phyloP scores from a whole-genome alignment of 2,329 filamentous ascomycete genomes.

The Chrysoporthe puriensis region DNA sequence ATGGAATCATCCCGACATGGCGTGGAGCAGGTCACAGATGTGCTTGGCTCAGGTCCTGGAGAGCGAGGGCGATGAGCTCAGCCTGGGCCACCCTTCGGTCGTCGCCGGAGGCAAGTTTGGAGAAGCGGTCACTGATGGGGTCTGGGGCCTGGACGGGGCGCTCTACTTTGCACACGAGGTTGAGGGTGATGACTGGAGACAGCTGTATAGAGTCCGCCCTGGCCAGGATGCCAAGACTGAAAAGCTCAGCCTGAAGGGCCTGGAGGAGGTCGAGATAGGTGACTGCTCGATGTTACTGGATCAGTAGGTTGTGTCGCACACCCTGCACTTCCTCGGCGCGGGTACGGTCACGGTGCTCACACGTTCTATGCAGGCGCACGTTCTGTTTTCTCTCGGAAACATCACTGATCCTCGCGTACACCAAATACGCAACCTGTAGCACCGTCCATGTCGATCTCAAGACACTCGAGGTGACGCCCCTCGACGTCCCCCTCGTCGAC shows the following conservation, averaged over 20 bases:
- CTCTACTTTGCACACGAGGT: slow-evolving; percentile 54
- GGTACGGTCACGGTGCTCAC: background rate
- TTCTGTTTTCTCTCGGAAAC: slow-evolving; percentile 36
- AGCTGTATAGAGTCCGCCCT: slow-evolving; percentile 45
- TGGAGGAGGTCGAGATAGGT: slow-evolving; percentile 48
- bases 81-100: slow-evolving; percentile 35
- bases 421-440: slow-evolving; percentile 18
- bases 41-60: slow-evolving; percentile 46
- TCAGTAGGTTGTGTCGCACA: slow-evolving; percentile 33
- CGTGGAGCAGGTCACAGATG: slow-evolving; percentile 52
- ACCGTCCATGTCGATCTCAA: slow-evolving; percentile 40
- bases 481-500: slow-evolving; percentile 39
- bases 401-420: slow-evolving; percentile 39
- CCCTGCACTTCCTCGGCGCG: no score
- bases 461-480: slow-evolving; percentile 35
- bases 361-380: slow-evolving; percentile 17
- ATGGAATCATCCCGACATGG: slow-evolving; percentile 58
- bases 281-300: slow-evolving; percentile 37
- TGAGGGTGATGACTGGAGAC: slow-evolving; percentile 45
- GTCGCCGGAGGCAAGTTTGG: slow-evolving; percentile 32
- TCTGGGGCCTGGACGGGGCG: slow-evolving; percentile 53
- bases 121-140: slow-evolving; percentile 54
- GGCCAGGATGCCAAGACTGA: slow-evolving; percentile 33
- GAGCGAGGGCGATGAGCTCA: slow-evolving; percentile 34
- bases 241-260: slow-evolving; percentile 40